Conservation (phyloP, 352 stramenopile species). For the Phytopythium litorale region DNA sequence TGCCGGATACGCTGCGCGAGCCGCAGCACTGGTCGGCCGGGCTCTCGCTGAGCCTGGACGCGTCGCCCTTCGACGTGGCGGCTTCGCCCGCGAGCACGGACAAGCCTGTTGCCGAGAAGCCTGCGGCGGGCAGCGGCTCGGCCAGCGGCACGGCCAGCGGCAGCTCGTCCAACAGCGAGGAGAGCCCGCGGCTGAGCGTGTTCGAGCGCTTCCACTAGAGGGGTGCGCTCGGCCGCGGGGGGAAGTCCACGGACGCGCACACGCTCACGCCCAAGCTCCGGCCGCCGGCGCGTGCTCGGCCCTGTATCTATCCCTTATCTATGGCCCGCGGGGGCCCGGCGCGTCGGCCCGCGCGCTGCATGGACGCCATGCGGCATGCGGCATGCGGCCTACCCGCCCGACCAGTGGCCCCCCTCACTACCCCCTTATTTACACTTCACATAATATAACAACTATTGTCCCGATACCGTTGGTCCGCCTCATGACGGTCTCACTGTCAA, state of each 20-base stretch:
- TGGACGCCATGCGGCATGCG: no score
- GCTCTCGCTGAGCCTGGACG: slow-evolving; percentile 59
- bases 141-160: slow-evolving; percentile 24
- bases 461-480: background rate
- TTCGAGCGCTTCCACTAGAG: slow-evolving; percentile 82
- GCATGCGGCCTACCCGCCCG: no score
- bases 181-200: slow-evolving; percentile 74
- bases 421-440: slow-evolving; percentile 74
- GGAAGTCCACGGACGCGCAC: background rate
- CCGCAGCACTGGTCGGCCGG: slow-evolving; percentile 50
- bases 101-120: background rate
- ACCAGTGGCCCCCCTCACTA: slow-evolving; percentile 9
- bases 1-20: slow-evolving; percentile 36
- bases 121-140: background rate
- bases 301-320: slow-evolving; percentile 12
- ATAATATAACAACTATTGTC: slow-evolving; percentile 64
- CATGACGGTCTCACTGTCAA: no score
- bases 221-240: slow-evolving; percentile 9
- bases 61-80: slow-evolving; percentile 26
- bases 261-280: background rate
- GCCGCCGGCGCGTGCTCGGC: background rate
- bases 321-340: slow-evolving; percentile 6
- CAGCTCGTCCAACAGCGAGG: slow-evolving; percentile 48
- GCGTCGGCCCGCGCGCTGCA: no score
- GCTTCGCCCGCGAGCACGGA: background rate